Conservation (phyloP, 2,329 filamentous ascomycete genomes). For the Scytalidium lignicola region DNA sequence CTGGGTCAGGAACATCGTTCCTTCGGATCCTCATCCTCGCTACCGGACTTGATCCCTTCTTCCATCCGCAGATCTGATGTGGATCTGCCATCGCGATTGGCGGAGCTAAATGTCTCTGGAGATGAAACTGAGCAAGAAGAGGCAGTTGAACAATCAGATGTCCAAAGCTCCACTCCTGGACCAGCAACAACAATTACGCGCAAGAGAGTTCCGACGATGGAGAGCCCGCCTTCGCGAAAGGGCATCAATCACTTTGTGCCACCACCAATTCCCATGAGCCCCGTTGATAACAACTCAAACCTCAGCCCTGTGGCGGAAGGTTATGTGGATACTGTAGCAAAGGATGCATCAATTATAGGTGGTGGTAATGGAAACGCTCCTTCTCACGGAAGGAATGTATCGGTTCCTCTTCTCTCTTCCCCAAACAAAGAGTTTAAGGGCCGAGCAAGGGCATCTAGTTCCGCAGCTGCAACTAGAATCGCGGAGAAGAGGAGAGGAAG, state of each 20-base stretch:
- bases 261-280: background rate
- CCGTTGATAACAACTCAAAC: background rate
- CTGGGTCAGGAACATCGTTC: slow-evolving; percentile 20
- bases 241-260: slow-evolving; percentile 8
- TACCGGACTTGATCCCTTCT: slow-evolving; percentile 28
- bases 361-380: background rate
- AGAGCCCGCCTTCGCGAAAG: slow-evolving; percentile 5
- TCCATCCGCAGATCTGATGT: slow-evolving; percentile 12
- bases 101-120: background rate
- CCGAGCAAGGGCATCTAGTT: slow-evolving; percentile 18
- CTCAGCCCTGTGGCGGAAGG: slow-evolving; percentile 20
- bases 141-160: background rate
- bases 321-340: background rate
- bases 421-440: slow-evolving; percentile 15
- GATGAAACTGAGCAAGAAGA: background rate
- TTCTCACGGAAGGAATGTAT: slow-evolving; percentile 23
- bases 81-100: background rate
- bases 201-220: background rate
- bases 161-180: background rate
- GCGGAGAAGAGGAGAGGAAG: slow-evolving; percentile 19
- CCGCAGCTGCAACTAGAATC: slow-evolving; percentile 2
- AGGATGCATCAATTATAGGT: background rate
- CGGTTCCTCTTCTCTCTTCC: slow-evolving; percentile 20
- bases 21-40: slow-evolving; percentile 21
- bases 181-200: background rate